Conservation (phyloP, 2,329 filamentous ascomycete species). For the Alternaria sp. region DNA sequence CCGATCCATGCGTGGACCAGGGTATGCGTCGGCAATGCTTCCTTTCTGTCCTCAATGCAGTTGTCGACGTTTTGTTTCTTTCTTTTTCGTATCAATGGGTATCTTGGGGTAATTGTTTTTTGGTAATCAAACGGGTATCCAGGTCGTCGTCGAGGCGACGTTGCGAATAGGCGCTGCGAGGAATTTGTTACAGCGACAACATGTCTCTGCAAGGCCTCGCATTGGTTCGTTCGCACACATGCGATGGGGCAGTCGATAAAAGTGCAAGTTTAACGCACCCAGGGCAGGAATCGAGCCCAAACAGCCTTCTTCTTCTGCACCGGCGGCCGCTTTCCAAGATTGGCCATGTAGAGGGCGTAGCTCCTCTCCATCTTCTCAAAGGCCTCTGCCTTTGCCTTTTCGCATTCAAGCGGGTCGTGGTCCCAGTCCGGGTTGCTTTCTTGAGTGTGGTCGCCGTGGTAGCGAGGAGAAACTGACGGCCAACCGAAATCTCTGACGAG, state of each 20-base stretch:
- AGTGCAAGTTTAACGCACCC: constrained; percentile 14
- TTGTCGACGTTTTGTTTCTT: neutral
- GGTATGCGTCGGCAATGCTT: constrained; percentile 1
- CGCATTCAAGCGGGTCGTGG: constrained; percentile 33
- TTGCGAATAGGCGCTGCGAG: neutral
- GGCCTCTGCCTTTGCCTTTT: constrained; percentile 30
- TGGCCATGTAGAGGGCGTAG: constrained; percentile 37
- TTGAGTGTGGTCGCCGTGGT: constrained; percentile 38
- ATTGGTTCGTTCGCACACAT: neutral
- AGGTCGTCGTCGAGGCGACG: constrained; percentile 4
- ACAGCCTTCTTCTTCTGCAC: constrained; percentile 31
- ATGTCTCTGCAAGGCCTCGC: neutral
- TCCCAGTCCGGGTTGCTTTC: constrained; percentile 39
- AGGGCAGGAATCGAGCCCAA: constrained; percentile 34
- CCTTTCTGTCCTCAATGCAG: neutral
- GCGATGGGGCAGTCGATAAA: neutral
- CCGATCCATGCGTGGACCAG: constrained; percentile 11
- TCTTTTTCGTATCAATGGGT: constrained; percentile 11
- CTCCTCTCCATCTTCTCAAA: constrained; percentile 36
- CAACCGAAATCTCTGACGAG: constrained; percentile 38
- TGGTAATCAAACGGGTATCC: constrained; percentile 11
- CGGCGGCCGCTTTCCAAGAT: constrained; percentile 19
- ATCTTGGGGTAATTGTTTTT: constrained; percentile 11
- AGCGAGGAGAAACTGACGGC: constrained; percentile 31
- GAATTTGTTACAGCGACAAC: neutral